Conservation (phyloP, 345 rosid species). For the Reutealis trisperma region DNA sequence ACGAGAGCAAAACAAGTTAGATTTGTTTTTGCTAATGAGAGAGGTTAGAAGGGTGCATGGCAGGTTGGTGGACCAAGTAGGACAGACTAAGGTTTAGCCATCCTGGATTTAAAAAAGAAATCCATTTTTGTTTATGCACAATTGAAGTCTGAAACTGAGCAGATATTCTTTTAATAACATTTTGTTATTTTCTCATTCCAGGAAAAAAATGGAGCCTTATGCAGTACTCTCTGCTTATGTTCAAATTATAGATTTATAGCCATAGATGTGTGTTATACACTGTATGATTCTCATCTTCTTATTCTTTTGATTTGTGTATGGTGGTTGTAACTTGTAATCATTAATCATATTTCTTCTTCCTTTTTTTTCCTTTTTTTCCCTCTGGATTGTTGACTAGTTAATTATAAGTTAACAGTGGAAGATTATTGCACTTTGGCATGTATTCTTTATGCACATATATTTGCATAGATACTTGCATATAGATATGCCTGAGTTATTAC, state of each 20-base stretch:
- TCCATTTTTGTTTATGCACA: neutral
- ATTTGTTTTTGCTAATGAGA: neutral
- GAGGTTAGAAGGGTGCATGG: neutral
- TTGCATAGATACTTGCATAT: neutral
- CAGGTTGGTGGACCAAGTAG: neutral
- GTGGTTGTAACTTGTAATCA: too few relatives aligned
- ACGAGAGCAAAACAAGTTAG: neutral
- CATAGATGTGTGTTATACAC: neutral
- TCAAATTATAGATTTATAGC: neutral
- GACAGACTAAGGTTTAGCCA: neutral
- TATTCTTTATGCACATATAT: neutral
- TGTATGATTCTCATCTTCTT: neutral
- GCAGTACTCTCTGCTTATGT: neutral
- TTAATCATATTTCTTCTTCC: neutral
- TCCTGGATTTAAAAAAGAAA: neutral
- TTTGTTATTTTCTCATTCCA: neutral
- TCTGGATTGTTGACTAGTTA: neutral
- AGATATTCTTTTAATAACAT: neutral
- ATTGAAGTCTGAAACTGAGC: neutral
- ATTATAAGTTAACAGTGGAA: neutral
- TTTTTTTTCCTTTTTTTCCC: too few relatives aligned
- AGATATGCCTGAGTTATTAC: conserved; percentile 4
- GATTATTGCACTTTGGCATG: neutral
- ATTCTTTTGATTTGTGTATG: neutral
- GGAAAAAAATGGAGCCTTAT: neutral